Evolutionary conservation across 2,329 filamentous ascomycete species (phyloP), one percentile per base, ranked within the genome.

Genomic region (Pezicula neosporulosa): DNA sequence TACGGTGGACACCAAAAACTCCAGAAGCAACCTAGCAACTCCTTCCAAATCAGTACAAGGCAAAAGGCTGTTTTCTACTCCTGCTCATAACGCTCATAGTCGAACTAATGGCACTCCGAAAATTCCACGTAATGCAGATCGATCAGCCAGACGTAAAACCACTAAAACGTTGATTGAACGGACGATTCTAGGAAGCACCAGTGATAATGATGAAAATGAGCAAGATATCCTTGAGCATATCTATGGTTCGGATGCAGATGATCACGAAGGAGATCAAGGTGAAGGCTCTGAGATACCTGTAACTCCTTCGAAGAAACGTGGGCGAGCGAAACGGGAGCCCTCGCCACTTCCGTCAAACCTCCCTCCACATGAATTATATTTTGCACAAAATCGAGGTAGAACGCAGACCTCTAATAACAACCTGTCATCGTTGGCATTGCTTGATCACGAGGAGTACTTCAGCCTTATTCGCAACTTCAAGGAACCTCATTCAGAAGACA

Each of bases 371-470:
- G 94, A 97, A 68, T 82, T 88, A 59, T 99, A 95, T 73, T 97
- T 99, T 68, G 89, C 87, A 64, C 90, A 97, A 64, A 97, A 96
- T 66, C 86, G 90, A 44, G 85, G 89, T 28, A 0, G 91, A 90
- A 2, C 80, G 84, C 4, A 92, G 69, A 96, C 93, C 0, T 97
- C 92, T 1, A 87, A 89, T 65, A 94, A 94, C 58, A 96, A 84
- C 0, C 76, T 97, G 5, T 79, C 86, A 1, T 84, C 86, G 4
- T 74, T 95, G 33, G 76, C 82, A 4, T 75, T 96, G 10, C 82
- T 97, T 51, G 91, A 89, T 1, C 92, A 97, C 63, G 92, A 97
- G 51, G 90, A 97, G 66, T 99, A 94, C 70, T 96, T 96, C 61
- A 77, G 81, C 42, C 72, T 87, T 28, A 74, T 89, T 28, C 78